Percentiles rank a stretch among this genome's conserved stretches.
These are phyloP conservation scores for Glebionis coronaria DNA, from an alignment of 129 eudicot genomes.

Conservation along the genomic window DNA sequence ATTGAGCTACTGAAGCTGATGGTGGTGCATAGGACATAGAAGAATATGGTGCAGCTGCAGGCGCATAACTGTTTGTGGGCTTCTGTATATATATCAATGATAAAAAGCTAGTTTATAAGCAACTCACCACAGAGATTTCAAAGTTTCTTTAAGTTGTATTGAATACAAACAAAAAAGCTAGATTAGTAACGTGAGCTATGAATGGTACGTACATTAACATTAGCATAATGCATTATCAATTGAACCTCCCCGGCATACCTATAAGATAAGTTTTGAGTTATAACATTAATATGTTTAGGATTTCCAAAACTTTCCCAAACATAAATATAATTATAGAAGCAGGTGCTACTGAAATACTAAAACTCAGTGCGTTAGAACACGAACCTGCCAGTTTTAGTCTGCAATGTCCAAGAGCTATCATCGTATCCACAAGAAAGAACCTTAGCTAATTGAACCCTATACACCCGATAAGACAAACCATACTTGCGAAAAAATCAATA, in stretches of 20 bases:
- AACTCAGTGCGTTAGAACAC: conserved; percentile 1
- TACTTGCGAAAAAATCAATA: not conserved
- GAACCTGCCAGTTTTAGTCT: conserved; percentile 71
- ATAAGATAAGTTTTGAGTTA: not conserved
- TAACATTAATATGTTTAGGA: not conserved
- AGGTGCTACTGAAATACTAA: not conserved
- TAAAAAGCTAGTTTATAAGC: not conserved
- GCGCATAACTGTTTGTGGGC: conserved; percentile 42
- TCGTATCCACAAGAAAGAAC: conserved; percentile 72
- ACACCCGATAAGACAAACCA: conserved; percentile 3
- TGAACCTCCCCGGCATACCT: conserved; percentile 92
- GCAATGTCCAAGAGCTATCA: conserved; percentile 78
- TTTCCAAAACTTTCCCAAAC: not conserved
- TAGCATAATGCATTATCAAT: conserved; percentile 59
- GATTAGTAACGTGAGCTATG: not conserved
- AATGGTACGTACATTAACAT: conserved; percentile 52
- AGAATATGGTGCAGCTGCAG: conserved; percentile 43
- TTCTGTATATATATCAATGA: conserved; percentile 43
- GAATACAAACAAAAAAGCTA: not conserved
- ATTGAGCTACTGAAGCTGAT: conserved; percentile 16
- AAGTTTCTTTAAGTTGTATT: not conserved
- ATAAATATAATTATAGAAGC: no score
- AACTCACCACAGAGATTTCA: not conserved
- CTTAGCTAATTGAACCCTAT: conserved; percentile 71
- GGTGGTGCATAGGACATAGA: conserved; percentile 41